These are phyloP conservation scores for Dissoconium aciculare DNA, from an alignment of 2,329 filamentous ascomycete genomes.

Conservation along the genomic window DNA sequence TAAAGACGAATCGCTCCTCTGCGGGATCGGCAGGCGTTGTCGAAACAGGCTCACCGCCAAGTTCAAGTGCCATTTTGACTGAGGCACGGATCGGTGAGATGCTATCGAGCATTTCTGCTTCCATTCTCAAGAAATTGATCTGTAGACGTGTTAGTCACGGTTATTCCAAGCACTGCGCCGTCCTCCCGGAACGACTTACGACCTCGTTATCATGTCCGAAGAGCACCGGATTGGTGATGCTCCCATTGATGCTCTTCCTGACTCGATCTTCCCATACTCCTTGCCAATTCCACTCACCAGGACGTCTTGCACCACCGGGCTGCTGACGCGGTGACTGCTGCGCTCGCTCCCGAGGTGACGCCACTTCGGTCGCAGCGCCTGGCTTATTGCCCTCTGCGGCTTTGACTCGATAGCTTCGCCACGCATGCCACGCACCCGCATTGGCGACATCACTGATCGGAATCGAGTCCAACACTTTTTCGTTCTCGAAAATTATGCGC, in stretches of 20 bases:
- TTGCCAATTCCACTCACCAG: conserved; percentile 93
- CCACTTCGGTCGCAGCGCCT: conserved; percentile 7
- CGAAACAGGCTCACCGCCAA: neutral
- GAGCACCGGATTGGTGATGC: conserved; percentile 62
- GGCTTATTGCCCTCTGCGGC: conserved; percentile 6
- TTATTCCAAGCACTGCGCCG: neutral
- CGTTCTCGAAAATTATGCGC: conserved; percentile 65
- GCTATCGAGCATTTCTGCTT: conserved; percentile 12
- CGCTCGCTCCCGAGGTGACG: conserved; percentile 11
- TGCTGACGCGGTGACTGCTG: conserved; percentile 18
- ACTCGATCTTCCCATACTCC: conserved; percentile 91
- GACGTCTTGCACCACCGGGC: conserved; percentile 39
- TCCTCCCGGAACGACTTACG: conserved; percentile 38
- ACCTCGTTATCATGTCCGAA: conserved; percentile 63
- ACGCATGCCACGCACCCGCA: conserved; percentile 84
- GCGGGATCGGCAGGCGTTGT: conserved; percentile 4
- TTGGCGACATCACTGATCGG: conserved; percentile 75
- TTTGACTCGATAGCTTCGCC: conserved; percentile 51
- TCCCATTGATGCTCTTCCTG: conserved; percentile 59
- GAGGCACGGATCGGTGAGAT: conserved; percentile 8
- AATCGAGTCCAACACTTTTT: conserved; percentile 59
- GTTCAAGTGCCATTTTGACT: no score
- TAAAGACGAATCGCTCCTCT: conserved; percentile 12
- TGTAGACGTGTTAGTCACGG: conserved; percentile 7
- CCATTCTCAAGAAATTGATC: conserved; percentile 21